Evolutionary conservation across 768 basidiomycete species (phyloP), one percentile per base, ranked within the genome.

Genomic region (Saitozyma sp.): DNA sequence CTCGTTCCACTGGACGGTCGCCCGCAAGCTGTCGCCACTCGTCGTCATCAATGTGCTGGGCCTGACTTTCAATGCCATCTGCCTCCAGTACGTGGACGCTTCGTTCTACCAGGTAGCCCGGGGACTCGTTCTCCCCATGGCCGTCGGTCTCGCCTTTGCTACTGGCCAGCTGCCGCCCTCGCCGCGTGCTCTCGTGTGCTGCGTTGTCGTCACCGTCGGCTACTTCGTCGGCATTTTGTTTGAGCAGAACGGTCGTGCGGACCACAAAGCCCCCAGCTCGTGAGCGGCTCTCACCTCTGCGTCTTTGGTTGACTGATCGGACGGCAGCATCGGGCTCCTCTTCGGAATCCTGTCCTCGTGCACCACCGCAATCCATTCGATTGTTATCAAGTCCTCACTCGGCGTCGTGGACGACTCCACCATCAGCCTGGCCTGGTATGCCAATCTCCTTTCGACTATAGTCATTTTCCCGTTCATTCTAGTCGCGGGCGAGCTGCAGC

Each of bases 1-100:
- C 3, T 20, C 9, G 6, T 61, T 51, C 52, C 45, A 61, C 54
- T 14, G 45, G 2, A 19, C 2, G 11, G 55, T 53, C 16, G 59
- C 49, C 53, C 46, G 50, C n/a, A 3, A 11, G 3, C 56, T 63
- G 8, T 45, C 13, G 2, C 65, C 62, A 86, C 88, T 3, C 85
- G 89, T 9, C 84, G 10, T 61, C 17, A 86, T 89, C 50, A 89
- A 89, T 70, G 85, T 89, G n/a, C 79, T 86, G 8, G 88, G 89
- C 1, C 83, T 91, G 4, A 84, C 88, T 1, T 90, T 90, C 82
- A 90, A 90, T 66, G 89, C 86, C 0, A 83, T 90, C 5, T 90
- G 89, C 71, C 81, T 90, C 57, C 84, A 88, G 38, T 87, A 85
- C 59, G 89, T 91, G 17, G 89, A 90, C 59, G 88, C 89, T 5